Evolutionary conservation across 139 green algal genomes (phyloP), one percentile per base, ranked within the genome.

Genomic region (Yamagishiella unicocca): DNA sequence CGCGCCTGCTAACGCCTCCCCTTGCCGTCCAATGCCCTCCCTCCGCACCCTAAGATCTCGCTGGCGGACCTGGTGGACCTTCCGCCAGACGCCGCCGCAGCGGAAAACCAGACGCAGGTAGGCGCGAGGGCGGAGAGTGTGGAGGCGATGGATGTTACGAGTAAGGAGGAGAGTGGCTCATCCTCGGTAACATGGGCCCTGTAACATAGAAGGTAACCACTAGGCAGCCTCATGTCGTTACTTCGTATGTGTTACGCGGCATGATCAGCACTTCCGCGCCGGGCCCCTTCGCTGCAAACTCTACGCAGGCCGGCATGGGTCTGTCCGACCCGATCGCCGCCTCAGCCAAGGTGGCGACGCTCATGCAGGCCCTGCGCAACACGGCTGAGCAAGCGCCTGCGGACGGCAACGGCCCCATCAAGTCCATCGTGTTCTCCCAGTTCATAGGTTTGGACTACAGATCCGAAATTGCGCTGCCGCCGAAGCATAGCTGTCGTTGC

Each of bases 281-380:
- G 29, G 64, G 29, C 9, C n/a, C 64, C 64, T 40, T 40, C 64
- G 6, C 24, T 46, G 38, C 66, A 67, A 14, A 67, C 58, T 6
- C 58, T 31, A 4, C 64, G 5, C 67, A 75, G 46, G 82, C 43
- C 43, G 42, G 43, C 64, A 46, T n/a, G 2, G 64, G 54, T 33
- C 46, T 80, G 80, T 27, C 4, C 46, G 43, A 64, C 37, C 82
- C 70, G 22, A 9, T 37, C 25, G 25, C 82, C 37, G 40, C 37
- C 54, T 50, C 33, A 33, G 79, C 91, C 74, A 95, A 95, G 88
- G 75, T 95, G 37, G 83, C 83, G 40, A 90, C 87, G 5, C 87
- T 95, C 37, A 54, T 96, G 70, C n/a, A 67, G 37, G 64, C 42
- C n/a, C 85, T 94, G 67, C 61, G 72, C 38, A 50, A 38, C 8